phyloP scores from a whole-genome alignment of 208 protist genomes.

The Crithidia bombi region DNA sequence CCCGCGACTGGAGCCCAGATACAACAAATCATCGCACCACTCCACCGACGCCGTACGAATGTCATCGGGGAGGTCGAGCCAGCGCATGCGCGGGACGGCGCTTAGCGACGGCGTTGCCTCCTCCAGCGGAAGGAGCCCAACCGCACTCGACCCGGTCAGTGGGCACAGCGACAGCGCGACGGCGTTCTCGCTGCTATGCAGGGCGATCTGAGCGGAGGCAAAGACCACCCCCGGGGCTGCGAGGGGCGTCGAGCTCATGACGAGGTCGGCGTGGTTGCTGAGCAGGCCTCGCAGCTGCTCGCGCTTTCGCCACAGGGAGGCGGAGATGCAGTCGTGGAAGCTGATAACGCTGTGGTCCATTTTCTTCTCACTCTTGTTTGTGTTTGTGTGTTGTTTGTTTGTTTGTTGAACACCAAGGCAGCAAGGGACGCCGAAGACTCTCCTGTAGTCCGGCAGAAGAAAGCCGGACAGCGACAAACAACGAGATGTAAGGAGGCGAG shows the following conservation, averaged over 20 bases:
- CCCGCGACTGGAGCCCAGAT: conserved; percentile 72
- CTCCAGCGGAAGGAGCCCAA: conserved; percentile 65
- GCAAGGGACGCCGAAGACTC: too few relatives aligned
- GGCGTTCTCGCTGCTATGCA: conserved; percentile 67
- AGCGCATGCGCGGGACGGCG: conserved; percentile 59
- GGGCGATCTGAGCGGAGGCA: conserved; percentile 52
- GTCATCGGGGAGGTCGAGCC: conserved; percentile 66
- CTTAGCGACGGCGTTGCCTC: conserved; percentile 39
- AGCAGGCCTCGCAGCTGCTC: conserved; percentile 82
- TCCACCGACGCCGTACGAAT: conserved; percentile 46
- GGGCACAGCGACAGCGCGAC: conserved; percentile 70
- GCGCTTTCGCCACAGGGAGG: conserved; percentile 67
- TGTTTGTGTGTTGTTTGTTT: not conserved
- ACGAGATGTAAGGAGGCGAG: too few relatives aligned
- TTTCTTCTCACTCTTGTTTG: not conserved
- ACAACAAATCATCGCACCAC: conserved; percentile 69
- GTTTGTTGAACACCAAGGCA: not conserved
- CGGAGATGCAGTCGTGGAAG: conserved; percentile 65
- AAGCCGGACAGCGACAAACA: too few relatives aligned
- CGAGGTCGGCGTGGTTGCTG: conserved; percentile 75
- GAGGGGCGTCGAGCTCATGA: conserved; percentile 45
- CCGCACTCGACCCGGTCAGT: conserved; percentile 48
- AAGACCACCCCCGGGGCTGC: conserved; percentile 61
- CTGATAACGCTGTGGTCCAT: conserved; percentile 78
- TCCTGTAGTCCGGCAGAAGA: too few relatives aligned